These are phyloP conservation scores for Ehretia macrophylla DNA, from an alignment of 257 asterid species.

Conservation along the genomic window DNA sequence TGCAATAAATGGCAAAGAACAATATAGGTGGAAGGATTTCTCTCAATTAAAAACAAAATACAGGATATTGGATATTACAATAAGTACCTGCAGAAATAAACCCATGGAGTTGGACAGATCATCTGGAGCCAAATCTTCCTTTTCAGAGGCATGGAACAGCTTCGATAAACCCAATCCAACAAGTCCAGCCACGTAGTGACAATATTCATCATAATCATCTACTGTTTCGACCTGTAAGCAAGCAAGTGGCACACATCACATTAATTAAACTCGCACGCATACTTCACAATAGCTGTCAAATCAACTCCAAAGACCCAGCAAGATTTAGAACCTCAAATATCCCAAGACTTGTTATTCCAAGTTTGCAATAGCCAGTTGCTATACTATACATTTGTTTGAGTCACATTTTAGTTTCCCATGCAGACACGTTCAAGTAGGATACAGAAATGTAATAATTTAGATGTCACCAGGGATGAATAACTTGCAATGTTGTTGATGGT, in stretches of 20 bases:
- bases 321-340: too few relatives aligned
- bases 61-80: conserved; percentile 8
- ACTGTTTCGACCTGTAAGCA: conserved; percentile 72
- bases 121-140: conserved; percentile 73
- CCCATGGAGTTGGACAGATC: conserved; percentile 91
- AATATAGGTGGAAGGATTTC: not conserved
- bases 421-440: too few relatives aligned
- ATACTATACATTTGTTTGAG: too few relatives aligned
- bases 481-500: too few relatives aligned
- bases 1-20: conserved; percentile 26
- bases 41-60: not conserved
- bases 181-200: conserved; percentile 98
- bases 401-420: too few relatives aligned
- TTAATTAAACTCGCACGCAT: too few relatives aligned
- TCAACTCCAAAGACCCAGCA: not conserved
- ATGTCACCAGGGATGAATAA: too few relatives aligned
- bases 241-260: too few relatives aligned
- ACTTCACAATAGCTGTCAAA: too few relatives aligned
- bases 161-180: conserved; percentile 92
- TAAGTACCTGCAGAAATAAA: conserved; percentile 81
- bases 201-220: conserved; percentile 91
- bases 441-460: too few relatives aligned
- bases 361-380: too few relatives aligned
- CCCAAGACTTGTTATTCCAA: too few relatives aligned
- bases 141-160: conserved; percentile 88